Evolutionary conservation across 2,329 filamentous ascomycete genomes (phyloP).

Genomic region (Cercospora sp.): DNA sequence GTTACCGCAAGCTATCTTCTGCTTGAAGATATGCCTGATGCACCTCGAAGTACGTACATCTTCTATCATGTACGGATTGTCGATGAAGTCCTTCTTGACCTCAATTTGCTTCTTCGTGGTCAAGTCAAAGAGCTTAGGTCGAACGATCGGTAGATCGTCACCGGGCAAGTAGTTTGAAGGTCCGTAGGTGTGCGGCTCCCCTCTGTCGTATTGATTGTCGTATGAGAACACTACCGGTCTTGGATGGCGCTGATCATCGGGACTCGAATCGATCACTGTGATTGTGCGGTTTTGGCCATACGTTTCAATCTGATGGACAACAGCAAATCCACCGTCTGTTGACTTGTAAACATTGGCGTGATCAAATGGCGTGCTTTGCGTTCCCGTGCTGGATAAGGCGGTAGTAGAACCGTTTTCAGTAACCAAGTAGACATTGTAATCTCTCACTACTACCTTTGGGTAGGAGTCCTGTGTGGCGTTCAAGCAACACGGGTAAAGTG

Average conservation of each 20-base stretch:
- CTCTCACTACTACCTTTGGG: conserved; percentile 7
- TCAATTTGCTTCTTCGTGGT: conserved; percentile 10
- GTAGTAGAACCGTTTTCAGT: neutral
- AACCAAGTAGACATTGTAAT: conserved; percentile 15
- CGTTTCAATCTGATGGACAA: conserved; percentile 6
- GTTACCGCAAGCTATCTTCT: neutral
- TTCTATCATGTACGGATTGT: conserved; percentile 7
- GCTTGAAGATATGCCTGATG: neutral
- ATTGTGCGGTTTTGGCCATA: conserved; percentile 5
- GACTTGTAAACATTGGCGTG: conserved; percentile 9
- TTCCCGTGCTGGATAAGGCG: conserved; percentile 6
- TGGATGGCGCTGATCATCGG: conserved; percentile 9
- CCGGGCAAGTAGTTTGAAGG: neutral
- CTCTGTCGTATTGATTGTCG: neutral
- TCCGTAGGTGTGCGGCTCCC: neutral
- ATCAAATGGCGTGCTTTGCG: neutral
- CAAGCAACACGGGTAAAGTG: neutral
- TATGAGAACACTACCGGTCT: neutral
- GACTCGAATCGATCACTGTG: conserved; percentile 14
- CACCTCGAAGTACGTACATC: neutral
- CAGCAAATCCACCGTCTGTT: conserved; percentile 1
- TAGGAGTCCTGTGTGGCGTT: conserved; percentile 1
- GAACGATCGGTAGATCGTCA: conserved; percentile 1
- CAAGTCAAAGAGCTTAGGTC: conserved; percentile 12
- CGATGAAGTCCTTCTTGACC: conserved; percentile 1